phyloP scores from a whole-genome alignment of 2,329 filamentous ascomycete species.

The Alternaria arbusti region DNA sequence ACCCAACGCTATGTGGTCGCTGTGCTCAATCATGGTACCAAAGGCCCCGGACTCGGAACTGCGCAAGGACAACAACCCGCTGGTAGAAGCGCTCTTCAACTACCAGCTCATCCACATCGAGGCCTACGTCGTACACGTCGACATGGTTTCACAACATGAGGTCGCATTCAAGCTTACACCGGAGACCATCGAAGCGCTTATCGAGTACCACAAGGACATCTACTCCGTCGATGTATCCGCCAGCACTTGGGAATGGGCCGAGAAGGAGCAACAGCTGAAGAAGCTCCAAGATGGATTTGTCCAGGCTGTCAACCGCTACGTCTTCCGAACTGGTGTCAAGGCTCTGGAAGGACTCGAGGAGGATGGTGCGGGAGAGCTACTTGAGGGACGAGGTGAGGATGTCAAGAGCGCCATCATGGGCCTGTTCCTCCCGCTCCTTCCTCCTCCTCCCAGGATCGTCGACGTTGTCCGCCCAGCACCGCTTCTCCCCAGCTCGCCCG shows the following conservation, averaged over 20 bases:
- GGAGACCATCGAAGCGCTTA: slow-evolving; percentile 90
- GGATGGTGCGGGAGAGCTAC: slow-evolving; percentile 90
- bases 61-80: slow-evolving; percentile 78
- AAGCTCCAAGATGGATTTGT: slow-evolving; percentile 97
- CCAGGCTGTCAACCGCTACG: slow-evolving; percentile 95
- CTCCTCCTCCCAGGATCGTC: slow-evolving; percentile 86
- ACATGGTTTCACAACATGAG: slow-evolving; percentile 97
- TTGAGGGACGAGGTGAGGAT: slow-evolving; percentile 89
- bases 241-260: slow-evolving; percentile 91
- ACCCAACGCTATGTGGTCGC: slow-evolving; percentile 88
- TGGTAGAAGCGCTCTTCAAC: slow-evolving; percentile 88
- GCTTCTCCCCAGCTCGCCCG: slow-evolving; percentile 81
- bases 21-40: slow-evolving; percentile 90
- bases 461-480: slow-evolving; percentile 87
- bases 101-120: slow-evolving; percentile 92
- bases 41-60: slow-evolving; percentile 88
- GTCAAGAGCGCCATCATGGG: slow-evolving; percentile 86
- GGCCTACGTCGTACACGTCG: slow-evolving; percentile 97
- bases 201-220: slow-evolving; percentile 95
- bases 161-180: slow-evolving; percentile 97
- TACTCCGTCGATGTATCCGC: slow-evolving; percentile 90
- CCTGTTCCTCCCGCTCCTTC: slow-evolving; percentile 83
- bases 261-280: slow-evolving; percentile 95
- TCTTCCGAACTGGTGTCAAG: slow-evolving; percentile 86
- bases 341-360: slow-evolving; percentile 96